These are phyloP conservation scores for Naegleria fowleri DNA, from an alignment of 208 protist species.

Conservation along the genomic window DNA sequence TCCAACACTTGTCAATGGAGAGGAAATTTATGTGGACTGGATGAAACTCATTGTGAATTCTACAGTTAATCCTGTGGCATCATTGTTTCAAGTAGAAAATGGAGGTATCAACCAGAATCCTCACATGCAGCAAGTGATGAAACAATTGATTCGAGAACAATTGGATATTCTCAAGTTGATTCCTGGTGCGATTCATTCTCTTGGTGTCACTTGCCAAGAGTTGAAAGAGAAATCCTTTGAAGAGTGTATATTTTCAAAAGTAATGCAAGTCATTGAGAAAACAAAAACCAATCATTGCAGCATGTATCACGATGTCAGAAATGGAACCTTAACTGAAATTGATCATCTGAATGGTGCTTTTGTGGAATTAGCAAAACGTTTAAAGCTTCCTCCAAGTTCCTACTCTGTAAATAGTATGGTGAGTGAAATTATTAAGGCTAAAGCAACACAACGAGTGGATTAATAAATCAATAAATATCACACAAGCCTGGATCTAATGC, in stretches of 20 bases:
- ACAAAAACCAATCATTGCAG: neutral
- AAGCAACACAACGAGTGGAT: neutral
- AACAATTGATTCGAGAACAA: slow-evolving; percentile 37
- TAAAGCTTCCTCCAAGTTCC: neutral
- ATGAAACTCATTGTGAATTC: slow-evolving; percentile 52
- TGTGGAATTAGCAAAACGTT: neutral
- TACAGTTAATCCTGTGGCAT: slow-evolving; percentile 52
- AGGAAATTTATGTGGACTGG: slow-evolving; percentile 39
- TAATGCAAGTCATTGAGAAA: neutral
- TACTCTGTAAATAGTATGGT: neutral
- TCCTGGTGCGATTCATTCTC: neutral
- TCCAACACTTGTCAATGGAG: neutral
- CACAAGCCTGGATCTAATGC: too few species aligned
- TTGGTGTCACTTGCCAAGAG: neutral
- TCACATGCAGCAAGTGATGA: neutral
- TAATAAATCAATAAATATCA: too few species aligned
- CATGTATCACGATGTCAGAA: neutral
- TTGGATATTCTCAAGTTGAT: slow-evolving; percentile 11
- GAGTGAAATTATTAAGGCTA: neutral
- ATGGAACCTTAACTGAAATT: neutral
- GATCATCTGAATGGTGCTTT: neutral
- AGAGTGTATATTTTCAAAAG: neutral
- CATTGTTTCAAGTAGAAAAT: slow-evolving; percentile 37
- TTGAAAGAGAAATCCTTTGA: neutral
- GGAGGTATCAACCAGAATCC: slow-evolving; percentile 26